phyloP scores from a whole-genome alignment of 108 stramenopile genomes.

The Cyclotella choctawhatcheeana region DNA sequence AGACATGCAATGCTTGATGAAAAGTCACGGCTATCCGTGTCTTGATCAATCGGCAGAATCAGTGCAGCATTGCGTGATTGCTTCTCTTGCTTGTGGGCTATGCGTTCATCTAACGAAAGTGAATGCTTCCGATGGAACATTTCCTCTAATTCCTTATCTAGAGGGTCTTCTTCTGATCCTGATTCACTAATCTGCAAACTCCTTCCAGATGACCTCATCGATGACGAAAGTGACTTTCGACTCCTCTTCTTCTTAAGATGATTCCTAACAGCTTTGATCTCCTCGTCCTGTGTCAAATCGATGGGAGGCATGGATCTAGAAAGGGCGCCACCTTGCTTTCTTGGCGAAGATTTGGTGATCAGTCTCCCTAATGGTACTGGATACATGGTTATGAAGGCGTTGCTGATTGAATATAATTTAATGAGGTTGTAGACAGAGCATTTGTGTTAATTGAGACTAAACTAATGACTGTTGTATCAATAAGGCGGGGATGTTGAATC shows the following conservation, averaged over 20 bases:
- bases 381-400: not conserved
- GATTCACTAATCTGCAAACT: not conserved
- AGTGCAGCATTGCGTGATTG: not conserved
- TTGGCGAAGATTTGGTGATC: not conserved
- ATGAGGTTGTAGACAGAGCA: too few species aligned
- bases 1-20: too few species aligned
- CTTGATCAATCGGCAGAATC: not conserved
- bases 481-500: too few species aligned
- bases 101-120: not conserved
- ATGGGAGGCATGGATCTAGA: not conserved
- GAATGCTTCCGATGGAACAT: not conserved
- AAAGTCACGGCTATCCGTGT: not conserved
- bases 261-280: not conserved
- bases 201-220: not conserved
- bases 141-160: not conserved
- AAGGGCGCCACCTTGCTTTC: not conserved
- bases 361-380: not conserved
- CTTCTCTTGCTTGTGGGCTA: constrained; percentile 1
- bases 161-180: not conserved
- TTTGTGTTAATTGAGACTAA: too few species aligned
- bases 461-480: too few species aligned
- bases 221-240: not conserved
- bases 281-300: not conserved
- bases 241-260: not conserved
- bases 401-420: too few species aligned